Conservation (phyloP, 768 basidiomycete genomes). For the Boletus pseudopeckii region DNA sequence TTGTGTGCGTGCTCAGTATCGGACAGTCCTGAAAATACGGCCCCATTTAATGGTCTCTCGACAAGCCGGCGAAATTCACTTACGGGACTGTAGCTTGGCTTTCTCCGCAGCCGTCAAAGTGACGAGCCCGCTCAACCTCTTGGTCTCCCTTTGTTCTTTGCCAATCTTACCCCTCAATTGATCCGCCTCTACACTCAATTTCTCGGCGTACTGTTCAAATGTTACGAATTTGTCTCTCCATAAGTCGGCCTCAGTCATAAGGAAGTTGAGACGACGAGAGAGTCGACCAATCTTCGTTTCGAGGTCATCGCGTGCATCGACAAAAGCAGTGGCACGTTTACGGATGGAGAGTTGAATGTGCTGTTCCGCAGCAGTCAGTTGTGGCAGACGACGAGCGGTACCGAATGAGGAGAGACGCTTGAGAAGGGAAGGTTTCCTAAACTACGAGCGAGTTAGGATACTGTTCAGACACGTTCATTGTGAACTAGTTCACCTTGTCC, state of each 20-base stretch:
- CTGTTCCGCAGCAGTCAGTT: slow-evolving; percentile 77
- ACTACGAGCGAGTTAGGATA: slow-evolving; percentile 39
- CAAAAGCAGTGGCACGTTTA: slow-evolving; percentile 90
- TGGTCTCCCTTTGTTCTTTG: slow-evolving; percentile 87
- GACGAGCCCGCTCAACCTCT: slow-evolving; percentile 75
- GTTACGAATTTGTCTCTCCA: slow-evolving; percentile 94
- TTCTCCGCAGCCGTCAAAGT: slow-evolving; percentile 78
- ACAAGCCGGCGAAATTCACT: slow-evolving; percentile 30
- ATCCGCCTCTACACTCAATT: slow-evolving; percentile 79
- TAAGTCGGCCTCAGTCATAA: slow-evolving; percentile 86
- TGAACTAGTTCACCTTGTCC: slow-evolving; percentile 56
- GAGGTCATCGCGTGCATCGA: slow-evolving; percentile 89
- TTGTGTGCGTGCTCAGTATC: slow-evolving; percentile 82
- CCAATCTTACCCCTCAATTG: slow-evolving; percentile 86
- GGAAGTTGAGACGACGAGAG: slow-evolving; percentile 80
- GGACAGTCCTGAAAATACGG: slow-evolving; percentile 54
- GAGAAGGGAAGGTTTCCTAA: slow-evolving; percentile 85
- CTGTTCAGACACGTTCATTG: background rate
- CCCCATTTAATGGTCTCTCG: background rate
- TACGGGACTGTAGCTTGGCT: slow-evolving; percentile 72
- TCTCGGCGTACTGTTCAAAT: slow-evolving; percentile 92
- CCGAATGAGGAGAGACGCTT: slow-evolving; percentile 82
- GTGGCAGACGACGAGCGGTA: slow-evolving; percentile 62
- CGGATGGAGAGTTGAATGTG: slow-evolving; percentile 85
- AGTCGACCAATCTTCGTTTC: slow-evolving; percentile 92